A percentile compares a stretch with the other conserved stretches of the same genome.
Conservation (phyloP, 2,329 filamentous ascomycete species). For the Sclerotinia spermophila region DNA sequence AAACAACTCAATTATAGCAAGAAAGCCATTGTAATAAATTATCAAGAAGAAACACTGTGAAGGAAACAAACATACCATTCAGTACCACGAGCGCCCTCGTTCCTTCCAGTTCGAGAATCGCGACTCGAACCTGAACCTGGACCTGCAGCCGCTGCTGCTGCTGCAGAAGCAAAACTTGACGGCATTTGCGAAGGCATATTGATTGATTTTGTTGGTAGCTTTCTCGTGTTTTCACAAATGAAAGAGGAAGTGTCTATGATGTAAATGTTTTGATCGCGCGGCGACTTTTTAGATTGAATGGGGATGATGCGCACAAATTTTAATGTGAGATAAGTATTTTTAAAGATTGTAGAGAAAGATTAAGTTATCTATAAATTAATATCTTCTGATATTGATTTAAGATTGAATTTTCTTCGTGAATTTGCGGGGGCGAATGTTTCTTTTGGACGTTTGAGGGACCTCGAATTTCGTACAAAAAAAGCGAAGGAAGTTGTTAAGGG, state of each 20-base stretch:
- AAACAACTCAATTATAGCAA: not conserved
- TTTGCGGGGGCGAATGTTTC: not conserved
- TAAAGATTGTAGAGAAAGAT: slow-evolving; percentile 3
- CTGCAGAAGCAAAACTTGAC: slow-evolving; percentile 80
- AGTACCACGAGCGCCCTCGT: slow-evolving; percentile 49
- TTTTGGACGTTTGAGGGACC: slow-evolving; percentile 5
- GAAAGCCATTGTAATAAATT: not conserved
- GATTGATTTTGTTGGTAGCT: slow-evolving; percentile 12
- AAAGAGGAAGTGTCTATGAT: not conserved
- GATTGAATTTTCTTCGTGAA: slow-evolving; percentile 1
- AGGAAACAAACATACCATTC: slow-evolving; percentile 60
- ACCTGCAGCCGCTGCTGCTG: slow-evolving; percentile 58
- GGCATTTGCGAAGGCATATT: slow-evolving; percentile 47
- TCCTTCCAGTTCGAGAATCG: slow-evolving; percentile 51
- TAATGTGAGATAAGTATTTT: not conserved
- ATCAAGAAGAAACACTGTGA: not conserved
- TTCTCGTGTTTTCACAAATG: slow-evolving; percentile 5
- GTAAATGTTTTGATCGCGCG: slow-evolving; percentile 16
- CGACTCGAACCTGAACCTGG: slow-evolving; percentile 63
- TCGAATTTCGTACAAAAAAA: slow-evolving; percentile 16
- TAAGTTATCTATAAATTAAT: not conserved
- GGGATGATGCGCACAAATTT: slow-evolving; percentile 14
- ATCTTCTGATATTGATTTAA: slow-evolving; percentile 3
- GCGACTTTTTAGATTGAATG: not conserved
- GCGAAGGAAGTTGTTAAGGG: slow-evolving; percentile 12